Conservation (phyloP, 2,329 filamentous ascomycete species). For the Penicillium sp. region DNA sequence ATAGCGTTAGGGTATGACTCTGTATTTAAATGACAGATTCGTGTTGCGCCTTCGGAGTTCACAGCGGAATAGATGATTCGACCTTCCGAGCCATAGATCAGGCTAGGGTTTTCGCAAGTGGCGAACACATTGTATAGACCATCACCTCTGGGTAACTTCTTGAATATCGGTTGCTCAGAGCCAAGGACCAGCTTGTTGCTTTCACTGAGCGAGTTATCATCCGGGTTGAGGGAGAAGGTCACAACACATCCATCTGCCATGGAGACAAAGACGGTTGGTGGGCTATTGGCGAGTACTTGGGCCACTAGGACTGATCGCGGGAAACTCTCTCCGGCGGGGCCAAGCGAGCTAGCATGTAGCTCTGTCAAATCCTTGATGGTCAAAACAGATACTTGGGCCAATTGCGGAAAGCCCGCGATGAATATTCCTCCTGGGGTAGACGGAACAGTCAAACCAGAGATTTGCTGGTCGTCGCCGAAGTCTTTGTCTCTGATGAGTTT, state of each 20-base stretch:
- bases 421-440: conserved; percentile 65
- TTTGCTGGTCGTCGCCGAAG: conserved; percentile 69
- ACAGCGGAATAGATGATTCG: conserved; percentile 91
- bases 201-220: conserved; percentile 65
- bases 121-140: conserved; percentile 81
- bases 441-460: conserved; percentile 81
- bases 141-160: conserved; percentile 69
- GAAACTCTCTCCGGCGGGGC: conserved; percentile 70
- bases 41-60: conserved; percentile 81
- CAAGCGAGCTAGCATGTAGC: conserved; percentile 65
- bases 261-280: conserved; percentile 80
- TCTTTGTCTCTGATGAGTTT: conserved; percentile 60
- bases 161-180: conserved; percentile 79
- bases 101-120: conserved; percentile 87
- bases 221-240: conserved; percentile 71
- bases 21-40: conserved; percentile 79
- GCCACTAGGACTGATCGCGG: conserved; percentile 80
- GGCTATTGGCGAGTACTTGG: conserved; percentile 67
- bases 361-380: conserved; percentile 67
- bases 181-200: conserved; percentile 84
- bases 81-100: conserved; percentile 88
- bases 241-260: conserved; percentile 92
- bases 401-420: conserved; percentile 84
- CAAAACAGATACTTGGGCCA: conserved; percentile 76
- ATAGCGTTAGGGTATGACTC: conserved; percentile 80